Evolutionary conservation across 73 alveolate species (phyloP), one percentile per base, ranked within the genome.

Genomic region (Tetrahymena elliotti): DNA sequence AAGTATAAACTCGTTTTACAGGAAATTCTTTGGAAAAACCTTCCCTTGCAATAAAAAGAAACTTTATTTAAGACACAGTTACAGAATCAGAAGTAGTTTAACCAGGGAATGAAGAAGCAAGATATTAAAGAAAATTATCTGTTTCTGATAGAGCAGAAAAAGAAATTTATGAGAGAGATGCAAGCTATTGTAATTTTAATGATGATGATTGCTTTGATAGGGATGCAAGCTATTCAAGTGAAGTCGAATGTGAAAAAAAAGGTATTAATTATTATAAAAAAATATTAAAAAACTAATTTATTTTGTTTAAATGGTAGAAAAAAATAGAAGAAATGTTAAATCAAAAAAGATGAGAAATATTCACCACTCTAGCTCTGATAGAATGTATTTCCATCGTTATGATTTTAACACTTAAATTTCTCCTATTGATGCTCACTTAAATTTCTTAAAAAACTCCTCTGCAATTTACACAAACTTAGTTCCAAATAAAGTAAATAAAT

Each of bases 21-120:
- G 98, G 98, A 5, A 97, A 97, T 93, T 94, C 98, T 54, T 95
- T 97, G 39, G 98, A 94, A 13, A 96, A 94, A 83, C 98, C 98
- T 6, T 93, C 83, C 37, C 52, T 97, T 0, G 52, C 96, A 6
- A 36, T 96, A 6, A 97, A 97, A 83, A 96, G 98, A 94, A 33
- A 53, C 35, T 93, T 83, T 31, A 93, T 97, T 11, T 39, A 93
- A 33, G 96, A 93, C 24, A 94, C 97, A 54, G 36, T 34, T 31
- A 84, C 83, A 4, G 96, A 96, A 93, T 24, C 68, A 10, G 97
- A 96, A 68, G 41, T 20, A 13, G 12, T 93, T 41, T 12, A 34
- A 33, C 11, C 36, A 24, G 54, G n/a, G 1, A 33, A 0, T 34
- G 37, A 47, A 35, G 18, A 35, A 37, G 82, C n/a, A n/a, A n/a